phyloP scores from a whole-genome alignment of 2,329 filamentous ascomycete genomes.

The Aspergillus novoparasiticus region DNA sequence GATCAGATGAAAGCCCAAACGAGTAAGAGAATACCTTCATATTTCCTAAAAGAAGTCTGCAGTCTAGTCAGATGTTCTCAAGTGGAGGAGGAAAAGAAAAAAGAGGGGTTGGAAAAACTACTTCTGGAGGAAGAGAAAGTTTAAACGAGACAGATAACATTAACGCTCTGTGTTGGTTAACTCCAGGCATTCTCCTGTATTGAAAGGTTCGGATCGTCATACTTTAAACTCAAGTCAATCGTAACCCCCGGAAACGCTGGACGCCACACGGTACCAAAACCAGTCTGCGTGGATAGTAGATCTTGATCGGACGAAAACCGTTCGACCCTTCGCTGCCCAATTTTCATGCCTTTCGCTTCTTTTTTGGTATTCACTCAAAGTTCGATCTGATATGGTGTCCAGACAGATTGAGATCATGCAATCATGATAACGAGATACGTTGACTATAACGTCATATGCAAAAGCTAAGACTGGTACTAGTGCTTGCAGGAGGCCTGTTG shows the following conservation, averaged over 20 bases:
- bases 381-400: constrained; percentile 3
- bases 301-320: not conserved
- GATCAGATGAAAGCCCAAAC: not conserved
- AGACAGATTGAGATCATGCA: not conserved
- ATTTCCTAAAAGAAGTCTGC: not conserved
- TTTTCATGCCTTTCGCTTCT: not conserved
- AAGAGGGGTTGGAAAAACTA: not conserved
- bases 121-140: not conserved
- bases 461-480: not conserved
- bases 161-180: too few species aligned
- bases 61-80: not conserved
- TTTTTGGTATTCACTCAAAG: not conserved
- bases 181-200: not conserved
- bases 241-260: not conserved
- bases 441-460: not conserved
- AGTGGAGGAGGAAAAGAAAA: not conserved
- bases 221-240: constrained; percentile 10
- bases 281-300: not conserved
- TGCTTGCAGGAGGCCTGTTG: not conserved
- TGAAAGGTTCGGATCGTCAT: constrained; percentile 5
- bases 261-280: constrained; percentile 1
- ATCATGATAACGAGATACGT: not conserved
- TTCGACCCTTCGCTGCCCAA: not conserved
- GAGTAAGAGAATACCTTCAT: not conserved
- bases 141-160: not conserved